A percentile compares a stretch with the other conserved stretches of the same genome.
phyloP scores from a whole-genome alignment of 2,329 filamentous ascomycete species.

The Aspergillus quadricinctus region DNA sequence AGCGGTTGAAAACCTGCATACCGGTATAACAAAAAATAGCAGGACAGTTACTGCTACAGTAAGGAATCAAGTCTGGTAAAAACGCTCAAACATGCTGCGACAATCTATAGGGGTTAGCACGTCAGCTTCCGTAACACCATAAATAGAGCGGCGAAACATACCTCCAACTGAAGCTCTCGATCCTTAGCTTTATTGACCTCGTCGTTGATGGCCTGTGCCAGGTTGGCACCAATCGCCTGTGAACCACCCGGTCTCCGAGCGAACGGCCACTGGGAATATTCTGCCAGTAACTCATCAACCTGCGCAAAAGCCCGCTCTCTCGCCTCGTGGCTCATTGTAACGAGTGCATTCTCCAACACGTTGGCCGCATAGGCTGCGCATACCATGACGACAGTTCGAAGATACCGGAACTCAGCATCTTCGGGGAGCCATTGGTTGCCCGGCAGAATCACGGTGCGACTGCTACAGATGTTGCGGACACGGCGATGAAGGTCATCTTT shows the following conservation, averaged over 20 bases:
- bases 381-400: constrained; percentile 91
- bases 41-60: constrained; percentile 51
- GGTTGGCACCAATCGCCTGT: constrained; percentile 84
- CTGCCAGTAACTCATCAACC: constrained; percentile 89
- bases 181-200: constrained; percentile 85
- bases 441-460: constrained; percentile 87
- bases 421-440: constrained; percentile 86
- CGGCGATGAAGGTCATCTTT: constrained; percentile 96
- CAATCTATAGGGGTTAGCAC: constrained; percentile 50
- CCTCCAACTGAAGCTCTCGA: constrained; percentile 93
- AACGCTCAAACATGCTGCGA: constrained; percentile 92
- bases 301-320: constrained; percentile 93
- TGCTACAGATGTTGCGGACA: constrained; percentile 87
- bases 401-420: constrained; percentile 87
- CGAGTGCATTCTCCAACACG: constrained; percentile 95
- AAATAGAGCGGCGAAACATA: constrained; percentile 41
- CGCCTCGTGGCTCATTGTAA: constrained; percentile 87
- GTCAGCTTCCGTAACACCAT: constrained; percentile 11
- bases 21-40: not conserved
- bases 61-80: constrained; percentile 97
- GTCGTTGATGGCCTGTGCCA: constrained; percentile 81
- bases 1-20: not conserved
- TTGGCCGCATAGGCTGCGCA: constrained; percentile 98
- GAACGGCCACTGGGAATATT: constrained; percentile 98
- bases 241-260: constrained; percentile 70